A percentile compares a stretch with the other conserved stretches of the same genome.
Evolutionary conservation across 106 monocot genomes (phyloP).

Genomic region (Narthecium ossifragum): DNA sequence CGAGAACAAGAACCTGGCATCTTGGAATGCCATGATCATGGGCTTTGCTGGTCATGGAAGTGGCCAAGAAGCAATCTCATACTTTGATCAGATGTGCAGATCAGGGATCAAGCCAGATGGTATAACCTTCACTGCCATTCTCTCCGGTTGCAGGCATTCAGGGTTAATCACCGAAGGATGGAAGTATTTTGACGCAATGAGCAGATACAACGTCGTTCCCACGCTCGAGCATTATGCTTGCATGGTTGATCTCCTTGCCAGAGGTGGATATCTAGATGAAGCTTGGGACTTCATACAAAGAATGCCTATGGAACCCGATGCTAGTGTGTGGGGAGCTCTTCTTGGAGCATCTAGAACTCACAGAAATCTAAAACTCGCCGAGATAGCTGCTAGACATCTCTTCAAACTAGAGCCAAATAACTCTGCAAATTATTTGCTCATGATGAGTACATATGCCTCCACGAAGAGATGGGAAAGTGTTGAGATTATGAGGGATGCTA

Average conservation of each 20-base stretch:
- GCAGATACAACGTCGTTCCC: slow-evolving; percentile 26
- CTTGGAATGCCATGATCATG: slow-evolving; percentile 43
- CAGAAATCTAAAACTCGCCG: slow-evolving; percentile 36
- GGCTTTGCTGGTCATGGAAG: slow-evolving; percentile 39
- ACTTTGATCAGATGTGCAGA: slow-evolving; percentile 51
- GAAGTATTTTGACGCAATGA: slow-evolving; percentile 46
- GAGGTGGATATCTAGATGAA: slow-evolving; percentile 53
- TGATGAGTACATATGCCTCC: slow-evolving; percentile 46
- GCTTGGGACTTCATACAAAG: slow-evolving; percentile 42
- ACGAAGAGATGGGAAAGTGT: slow-evolving; percentile 41
- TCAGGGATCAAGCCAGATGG: slow-evolving; percentile 33
- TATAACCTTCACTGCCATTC: slow-evolving; percentile 58
- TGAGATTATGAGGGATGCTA: slow-evolving; percentile 34
- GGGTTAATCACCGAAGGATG: slow-evolving; percentile 44
- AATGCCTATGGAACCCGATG: slow-evolving; percentile 49
- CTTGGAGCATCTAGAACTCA: slow-evolving; percentile 41
- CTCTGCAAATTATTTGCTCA: slow-evolving; percentile 48
- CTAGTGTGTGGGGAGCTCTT: slow-evolving; percentile 44
- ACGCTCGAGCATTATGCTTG: slow-evolving; percentile 55
- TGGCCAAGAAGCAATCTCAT: slow-evolving; percentile 20
- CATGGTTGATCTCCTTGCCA: slow-evolving; percentile 59
- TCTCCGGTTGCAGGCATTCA: slow-evolving; percentile 49
- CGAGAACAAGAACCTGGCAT: slow-evolving; percentile 23
- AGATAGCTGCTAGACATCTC: slow-evolving; percentile 33
- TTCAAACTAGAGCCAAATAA: slow-evolving; percentile 47